Percentiles rank a stretch among this genome's conserved stretches.
Evolutionary conservation across 140 eudicot species (phyloP).

Genomic region (Oenanthe javanica): DNA sequence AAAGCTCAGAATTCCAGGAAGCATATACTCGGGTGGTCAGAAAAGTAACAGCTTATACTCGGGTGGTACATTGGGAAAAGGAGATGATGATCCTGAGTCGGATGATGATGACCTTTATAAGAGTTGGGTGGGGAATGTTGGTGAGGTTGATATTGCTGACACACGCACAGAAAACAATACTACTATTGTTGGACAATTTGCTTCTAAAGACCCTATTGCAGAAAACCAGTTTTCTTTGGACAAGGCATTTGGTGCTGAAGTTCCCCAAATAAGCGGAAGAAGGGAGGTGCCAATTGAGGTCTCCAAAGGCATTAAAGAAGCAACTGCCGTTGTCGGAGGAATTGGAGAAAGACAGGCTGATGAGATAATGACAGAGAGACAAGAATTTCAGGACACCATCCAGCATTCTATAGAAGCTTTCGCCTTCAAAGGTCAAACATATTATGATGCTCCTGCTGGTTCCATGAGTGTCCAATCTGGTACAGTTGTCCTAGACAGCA

Average conservation of each 20-base stretch:
- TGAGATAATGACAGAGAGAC: conserved; percentile 31
- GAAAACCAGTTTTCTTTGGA: conserved; percentile 25
- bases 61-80: conserved; percentile 22
- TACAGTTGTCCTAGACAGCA: conserved; percentile 1
- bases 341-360: conserved; percentile 22
- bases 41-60: conserved; percentile 15
- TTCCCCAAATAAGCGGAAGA: conserved; percentile 14
- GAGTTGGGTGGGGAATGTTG: conserved; percentile 47
- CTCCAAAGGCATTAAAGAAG: not conserved
- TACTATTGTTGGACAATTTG: conserved; percentile 9
- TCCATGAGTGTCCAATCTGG: conserved; percentile 2
- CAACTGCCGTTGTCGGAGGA: not conserved
- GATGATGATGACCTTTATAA: conserved; percentile 50
- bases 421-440: conserved; percentile 12
- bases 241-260: conserved; percentile 9
- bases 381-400: conserved; percentile 9
- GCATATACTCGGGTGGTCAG: conserved; percentile 16
- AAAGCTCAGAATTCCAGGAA: conserved; percentile 22
- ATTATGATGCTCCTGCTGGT: not conserved
- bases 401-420: conserved; percentile 15
- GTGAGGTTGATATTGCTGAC: conserved; percentile 24
- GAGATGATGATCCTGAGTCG: conserved; percentile 32
- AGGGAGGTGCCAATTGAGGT: conserved; percentile 1
- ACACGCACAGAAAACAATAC: conserved; percentile 17
- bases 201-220: not conserved